A percentile compares a stretch with the other conserved stretches of the same genome.
phyloP scores from a whole-genome alignment of 2,329 filamentous ascomycete genomes.

The Fusarium temperatum region DNA sequence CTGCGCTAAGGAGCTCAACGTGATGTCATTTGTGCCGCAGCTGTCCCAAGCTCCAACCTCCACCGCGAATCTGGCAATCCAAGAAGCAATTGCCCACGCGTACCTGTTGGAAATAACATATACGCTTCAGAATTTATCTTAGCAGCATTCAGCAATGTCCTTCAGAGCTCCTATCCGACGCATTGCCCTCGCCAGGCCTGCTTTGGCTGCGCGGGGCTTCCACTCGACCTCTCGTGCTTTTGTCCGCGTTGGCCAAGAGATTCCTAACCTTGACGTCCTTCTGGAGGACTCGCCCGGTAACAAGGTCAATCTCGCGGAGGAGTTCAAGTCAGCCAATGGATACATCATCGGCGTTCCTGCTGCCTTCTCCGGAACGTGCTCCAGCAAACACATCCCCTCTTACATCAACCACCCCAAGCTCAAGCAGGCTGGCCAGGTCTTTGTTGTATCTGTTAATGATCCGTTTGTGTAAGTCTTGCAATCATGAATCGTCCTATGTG shows the following conservation, averaged over 20 bases:
- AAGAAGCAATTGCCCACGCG: constrained; percentile 26
- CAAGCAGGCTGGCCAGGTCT: constrained; percentile 83
- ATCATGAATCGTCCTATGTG: background rate
- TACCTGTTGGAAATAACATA: constrained; percentile 1
- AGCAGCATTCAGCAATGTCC: constrained; percentile 44
- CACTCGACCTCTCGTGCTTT: constrained; percentile 69
- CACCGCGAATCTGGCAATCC: constrained; percentile 6
- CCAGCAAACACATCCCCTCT: constrained; percentile 78
- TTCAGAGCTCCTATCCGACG: constrained; percentile 50
- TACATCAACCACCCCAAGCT: constrained; percentile 84
- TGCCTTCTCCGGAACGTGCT: constrained; percentile 72
- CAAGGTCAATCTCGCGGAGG: constrained; percentile 86
- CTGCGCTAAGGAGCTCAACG: constrained; percentile 22
- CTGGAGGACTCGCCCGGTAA: constrained; percentile 89
- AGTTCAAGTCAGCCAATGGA: constrained; percentile 76
- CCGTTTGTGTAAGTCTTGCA: constrained; percentile 80
- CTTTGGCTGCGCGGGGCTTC: constrained; percentile 58
- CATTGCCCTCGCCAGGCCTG: constrained; percentile 44
- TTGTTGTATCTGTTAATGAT: constrained; percentile 93
- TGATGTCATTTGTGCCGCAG: constrained; percentile 39
- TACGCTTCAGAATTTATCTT: background rate
- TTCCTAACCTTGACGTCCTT: constrained; percentile 81
- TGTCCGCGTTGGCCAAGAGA: constrained; percentile 80
- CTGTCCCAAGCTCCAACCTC: constrained; percentile 18
- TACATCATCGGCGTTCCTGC: constrained; percentile 87